A percentile compares a stretch with the other conserved stretches of the same genome.
Conservation (phyloP, 495 filamentous ascomycete genomes). For the Xylaria nigripes region DNA sequence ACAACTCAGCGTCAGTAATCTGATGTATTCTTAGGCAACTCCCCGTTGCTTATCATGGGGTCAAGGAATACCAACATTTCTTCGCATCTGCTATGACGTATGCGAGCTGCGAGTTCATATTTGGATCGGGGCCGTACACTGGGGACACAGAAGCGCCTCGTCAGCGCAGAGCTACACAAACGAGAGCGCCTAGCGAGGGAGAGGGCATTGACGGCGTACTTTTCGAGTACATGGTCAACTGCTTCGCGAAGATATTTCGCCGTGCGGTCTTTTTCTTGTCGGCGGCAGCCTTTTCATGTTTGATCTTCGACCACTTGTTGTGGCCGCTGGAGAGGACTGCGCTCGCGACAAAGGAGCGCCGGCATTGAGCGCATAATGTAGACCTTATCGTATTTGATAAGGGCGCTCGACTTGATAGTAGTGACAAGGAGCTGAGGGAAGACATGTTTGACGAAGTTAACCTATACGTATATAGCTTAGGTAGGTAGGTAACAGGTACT, state of each 20-base stretch:
- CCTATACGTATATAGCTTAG: too few species aligned
- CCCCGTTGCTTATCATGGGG: not conserved
- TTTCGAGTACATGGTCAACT: slow-evolving; percentile 46
- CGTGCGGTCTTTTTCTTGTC: slow-evolving; percentile 52
- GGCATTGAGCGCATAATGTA: slow-evolving; percentile 37
- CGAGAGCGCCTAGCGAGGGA: not conserved
- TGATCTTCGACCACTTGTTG: slow-evolving; percentile 91
- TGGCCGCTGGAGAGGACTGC: slow-evolving; percentile 56
- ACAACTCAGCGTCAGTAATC: slow-evolving; percentile 2
- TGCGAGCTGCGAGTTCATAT: slow-evolving; percentile 65
- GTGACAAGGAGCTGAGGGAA: slow-evolving; percentile 5
- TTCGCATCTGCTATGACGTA: slow-evolving; percentile 69
- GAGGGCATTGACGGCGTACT: slow-evolving; percentile 26
- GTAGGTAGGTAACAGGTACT: too few species aligned
- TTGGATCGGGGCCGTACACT: slow-evolving; percentile 60
- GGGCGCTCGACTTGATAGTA: slow-evolving; percentile 1
- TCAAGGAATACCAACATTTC: slow-evolving; percentile 43
- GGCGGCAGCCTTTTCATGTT: slow-evolving; percentile 80
- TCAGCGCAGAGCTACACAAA: slow-evolving; percentile 3
- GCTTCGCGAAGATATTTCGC: slow-evolving; percentile 38
- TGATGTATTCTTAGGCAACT: slow-evolving; percentile 7
- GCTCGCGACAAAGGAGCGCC: slow-evolving; percentile 46
- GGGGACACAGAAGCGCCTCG: slow-evolving; percentile 1
- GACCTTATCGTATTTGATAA: slow-evolving; percentile 5
- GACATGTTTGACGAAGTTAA: slow-evolving; percentile 18